Evolutionary conservation across 2,329 filamentous ascomycete genomes (phyloP), one percentile per base, ranked within the genome.

Genomic region (Orbilia brochopaga): DNA sequence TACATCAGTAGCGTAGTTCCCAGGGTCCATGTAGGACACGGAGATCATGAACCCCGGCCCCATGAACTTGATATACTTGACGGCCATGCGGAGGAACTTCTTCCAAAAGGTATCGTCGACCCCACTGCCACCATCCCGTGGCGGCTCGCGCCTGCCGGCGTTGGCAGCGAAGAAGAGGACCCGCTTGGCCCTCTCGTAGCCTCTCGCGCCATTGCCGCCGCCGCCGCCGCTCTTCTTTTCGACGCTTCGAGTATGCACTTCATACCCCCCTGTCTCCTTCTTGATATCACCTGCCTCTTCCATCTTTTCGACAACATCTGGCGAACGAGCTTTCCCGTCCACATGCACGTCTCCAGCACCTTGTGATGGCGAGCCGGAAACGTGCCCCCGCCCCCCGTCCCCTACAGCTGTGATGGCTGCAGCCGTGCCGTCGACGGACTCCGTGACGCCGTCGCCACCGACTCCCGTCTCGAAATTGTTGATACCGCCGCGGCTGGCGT

Each of bases 1-100:
- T 42, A 72, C 67, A 78, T 88, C 88, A 19, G 88, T 90, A 0
- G 88, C 83, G 77, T 90, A 90, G 78, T 90, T 90, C 69, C 86
- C 86, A 56, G 83, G 85, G 73, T 86, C 85, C 74, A 86, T 86
- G 78, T 86, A 86, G 1, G 84, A 84, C 35, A 86, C 84, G 3
- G 84, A 81, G 37, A 86, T 81, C 79, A 90, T 85, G 77, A 89
- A 88, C 0, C 88, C 88, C 8, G 88, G 87, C 0, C 88, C 88
- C 54, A 90, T 79, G 78, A 90, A 87, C 73, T 80, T 82, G 48
- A 80, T 77, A 76, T 85, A 85, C 42, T 83, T 86, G 74, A 80
- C 56, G 48, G 84, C 21, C 15, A 79, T 73, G 5, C 61, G 53
- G 44, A 59, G 46, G 11, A 53, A 24, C 52, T 57, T 72, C 64